Evolutionary conservation across 192 early-diverging fungal genomes (phyloP).

Genomic region (Coemansia biformis): DNA sequence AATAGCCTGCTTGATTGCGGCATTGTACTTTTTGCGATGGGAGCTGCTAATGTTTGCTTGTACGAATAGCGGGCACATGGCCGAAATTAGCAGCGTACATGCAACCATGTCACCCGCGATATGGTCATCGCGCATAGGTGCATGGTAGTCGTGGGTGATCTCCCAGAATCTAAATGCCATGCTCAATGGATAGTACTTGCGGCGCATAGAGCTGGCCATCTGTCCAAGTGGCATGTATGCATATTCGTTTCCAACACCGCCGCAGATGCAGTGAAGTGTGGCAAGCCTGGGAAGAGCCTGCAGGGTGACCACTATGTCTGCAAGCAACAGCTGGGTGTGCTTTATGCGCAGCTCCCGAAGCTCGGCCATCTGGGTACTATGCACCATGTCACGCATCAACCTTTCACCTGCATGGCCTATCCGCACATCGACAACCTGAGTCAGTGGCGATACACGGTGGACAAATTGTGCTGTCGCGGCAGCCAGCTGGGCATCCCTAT

Average conservation of each 20-base stretch:
- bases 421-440: no score
- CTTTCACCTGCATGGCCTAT: no score
- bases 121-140: no score
- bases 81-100: constrained; percentile 6
- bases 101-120: not conserved
- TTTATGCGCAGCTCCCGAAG: constrained; percentile 4
- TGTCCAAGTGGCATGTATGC: not conserved
- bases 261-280: constrained; percentile 10
- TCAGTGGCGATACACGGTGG: constrained; percentile 1
- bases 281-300: constrained; percentile 2
- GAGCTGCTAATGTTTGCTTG: no score
- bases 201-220: constrained; percentile 9
- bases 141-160: constrained; percentile 3
- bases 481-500: not conserved
- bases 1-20: constrained; percentile 2
- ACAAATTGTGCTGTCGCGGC: constrained; percentile 6
- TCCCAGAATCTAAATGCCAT: constrained; percentile 7
- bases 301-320: constrained; percentile 3
- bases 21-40: constrained; percentile 1
- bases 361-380: constrained; percentile 1
- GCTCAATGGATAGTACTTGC: constrained; percentile 12
- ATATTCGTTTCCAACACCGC: constrained; percentile 11
- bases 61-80: constrained; percentile 11
- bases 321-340: constrained; percentile 1
- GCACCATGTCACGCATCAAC: constrained; percentile 5